These are phyloP conservation scores for Aspergillus piperis DNA, from an alignment of 2,329 filamentous ascomycete species.

Conservation along the genomic window DNA sequence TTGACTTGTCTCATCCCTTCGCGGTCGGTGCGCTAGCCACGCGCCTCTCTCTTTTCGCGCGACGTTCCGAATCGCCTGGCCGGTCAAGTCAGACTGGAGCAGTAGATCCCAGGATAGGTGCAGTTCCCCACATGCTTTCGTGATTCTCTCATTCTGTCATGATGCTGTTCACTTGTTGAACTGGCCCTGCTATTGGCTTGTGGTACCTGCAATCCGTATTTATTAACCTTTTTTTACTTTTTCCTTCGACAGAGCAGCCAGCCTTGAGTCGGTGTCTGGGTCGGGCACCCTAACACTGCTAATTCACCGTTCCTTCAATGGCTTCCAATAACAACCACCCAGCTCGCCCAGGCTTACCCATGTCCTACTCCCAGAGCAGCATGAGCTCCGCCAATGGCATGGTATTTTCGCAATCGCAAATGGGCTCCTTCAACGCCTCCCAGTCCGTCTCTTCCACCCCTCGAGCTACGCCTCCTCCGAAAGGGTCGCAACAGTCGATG, in stretches of 20 bases:
- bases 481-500: conserved; percentile 47
- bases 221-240: not conserved
- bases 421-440: conserved; percentile 46
- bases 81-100: conserved; percentile 6
- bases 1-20: conserved; percentile 20
- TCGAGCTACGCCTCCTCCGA: conserved; percentile 47
- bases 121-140: conserved; percentile 25
- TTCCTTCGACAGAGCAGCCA: not conserved
- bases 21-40: conserved; percentile 30
- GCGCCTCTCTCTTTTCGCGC: conserved; percentile 36
- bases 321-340: conserved; percentile 33
- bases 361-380: conserved; percentile 45
- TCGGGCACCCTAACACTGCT: conserved; percentile 9
- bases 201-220: not conserved
- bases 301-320: conserved; percentile 24
- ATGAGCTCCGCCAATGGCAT: conserved; percentile 41
- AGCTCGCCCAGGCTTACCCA: conserved; percentile 31
- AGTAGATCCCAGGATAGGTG: conserved; percentile 29
- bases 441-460: conserved; percentile 50
- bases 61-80: conserved; percentile 17
- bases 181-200: conserved; percentile 15
- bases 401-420: conserved; percentile 42
- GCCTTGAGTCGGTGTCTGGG: conserved; percentile 6
- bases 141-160: conserved; percentile 16
- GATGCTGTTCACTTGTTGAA: not conserved